Evolutionary conservation across 164 flowering plant genomes (phyloP), one percentile per base, ranked within the genome.

Genomic region (Echeveria elegans): DNA sequence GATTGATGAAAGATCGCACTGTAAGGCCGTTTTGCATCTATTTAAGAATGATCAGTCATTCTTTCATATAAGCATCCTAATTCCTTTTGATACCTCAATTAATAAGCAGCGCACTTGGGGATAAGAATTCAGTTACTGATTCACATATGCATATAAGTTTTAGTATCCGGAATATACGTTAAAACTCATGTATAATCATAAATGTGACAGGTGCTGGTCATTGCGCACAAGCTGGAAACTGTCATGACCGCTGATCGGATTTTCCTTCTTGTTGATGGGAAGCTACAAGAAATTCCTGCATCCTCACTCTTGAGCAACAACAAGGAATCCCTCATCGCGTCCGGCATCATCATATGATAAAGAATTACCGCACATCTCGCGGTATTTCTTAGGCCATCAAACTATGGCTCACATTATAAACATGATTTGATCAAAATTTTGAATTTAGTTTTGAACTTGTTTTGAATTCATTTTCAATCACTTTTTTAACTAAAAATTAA

Each of bases 181-280:
- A n/a, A n/a, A n/a, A n/a, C n/a, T n/a, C n/a, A n/a, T n/a, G n/a
- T n/a, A 18, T 18, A 15, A 43, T 43, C 47, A 43, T 63, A 21
- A 29, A 38, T 67, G 66, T 47, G 9, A 56, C 63, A 90, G 96
- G 96, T 91, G 56, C 73, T 91, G 59, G 88, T 89, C 40, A 87
- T 91, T 68, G 90, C 96, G 10, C 97, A 91, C 68, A 84, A 93
- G 15, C 40, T 87, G 77, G 97, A 88, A 74, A 90, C 97, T 14
- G 80, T 87, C 71, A 66, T 75, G 41, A 90, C 87, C 88, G 95
- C 95, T 5, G 75, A 88, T n/a, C 75, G 90, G 37, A 74, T 90
- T 28, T 75, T 87, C 70, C 80, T 77, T 36, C 73, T 90, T 32
- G 80, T 79, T 21, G 77, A 76, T 59, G 97, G 97, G 69, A 84